Percentiles rank a stretch among this genome's conserved stretches.
Evolutionary conservation across 2,329 filamentous ascomycete genomes (phyloP).

Genomic region (Didymella pinodella): DNA sequence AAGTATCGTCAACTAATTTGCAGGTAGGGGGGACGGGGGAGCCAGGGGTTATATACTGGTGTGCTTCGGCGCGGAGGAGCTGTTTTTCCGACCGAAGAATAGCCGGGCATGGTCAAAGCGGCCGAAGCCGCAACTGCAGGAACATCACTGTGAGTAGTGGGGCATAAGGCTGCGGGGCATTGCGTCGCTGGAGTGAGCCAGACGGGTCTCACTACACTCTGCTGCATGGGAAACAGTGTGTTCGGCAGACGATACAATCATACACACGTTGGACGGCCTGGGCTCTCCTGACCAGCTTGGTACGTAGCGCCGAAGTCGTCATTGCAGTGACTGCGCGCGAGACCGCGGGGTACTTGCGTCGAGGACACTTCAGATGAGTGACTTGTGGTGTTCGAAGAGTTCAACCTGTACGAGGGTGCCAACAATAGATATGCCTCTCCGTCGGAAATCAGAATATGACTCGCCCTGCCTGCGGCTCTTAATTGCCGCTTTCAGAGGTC

Average conservation of each 20-base stretch:
- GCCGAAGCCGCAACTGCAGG: conserved; percentile 25
- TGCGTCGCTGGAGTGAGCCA: neutral
- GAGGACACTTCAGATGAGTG: neutral
- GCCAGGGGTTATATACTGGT: neutral
- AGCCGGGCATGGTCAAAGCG: conserved; percentile 2
- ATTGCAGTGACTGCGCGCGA: neutral
- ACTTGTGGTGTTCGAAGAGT: neutral
- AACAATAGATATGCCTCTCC: neutral
- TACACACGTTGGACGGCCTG: neutral
- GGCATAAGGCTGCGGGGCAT: conserved; percentile 22
- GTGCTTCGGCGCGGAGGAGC: neutral
- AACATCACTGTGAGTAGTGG: conserved; percentile 19
- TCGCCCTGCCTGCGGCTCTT: conserved; percentile 1
- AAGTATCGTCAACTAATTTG: conserved; percentile 27
- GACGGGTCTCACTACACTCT: conserved; percentile 4
- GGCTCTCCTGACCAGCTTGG: neutral
- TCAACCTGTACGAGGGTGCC: neutral
- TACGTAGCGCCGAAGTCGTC: conserved; percentile 3
- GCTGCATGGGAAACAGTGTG: neutral
- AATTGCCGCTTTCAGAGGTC: conserved; percentile 19
- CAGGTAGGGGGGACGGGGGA: neutral
- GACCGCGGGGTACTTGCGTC: neutral
- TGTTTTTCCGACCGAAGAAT: conserved; percentile 4
- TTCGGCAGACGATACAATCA: neutral
- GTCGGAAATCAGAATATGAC: neutral